Evolutionary conservation across 306 rosid species (phyloP), one percentile per base, ranked within the genome.

Genomic region (Lathyrus tuberosus): DNA sequence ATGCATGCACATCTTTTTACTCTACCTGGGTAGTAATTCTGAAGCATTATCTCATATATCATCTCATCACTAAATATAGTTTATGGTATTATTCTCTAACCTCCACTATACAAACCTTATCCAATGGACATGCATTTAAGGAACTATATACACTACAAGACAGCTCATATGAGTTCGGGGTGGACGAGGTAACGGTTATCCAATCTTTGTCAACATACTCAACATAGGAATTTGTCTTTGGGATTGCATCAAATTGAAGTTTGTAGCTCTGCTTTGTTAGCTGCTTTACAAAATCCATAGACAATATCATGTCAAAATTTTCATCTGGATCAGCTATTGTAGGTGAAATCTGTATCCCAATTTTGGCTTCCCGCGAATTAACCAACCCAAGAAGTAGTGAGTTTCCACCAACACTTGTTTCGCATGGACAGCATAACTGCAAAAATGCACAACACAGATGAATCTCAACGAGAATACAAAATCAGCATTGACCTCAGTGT

Each of bases 151-250:
- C 81, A 12, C 90, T 76, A 79, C 90, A 81, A 76, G 81, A 74
- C 15, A 94, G 76, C 63, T 88, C 92, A 64, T 28, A 84, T 38
- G 98, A 94, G 81, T 90, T 90, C 4, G 89, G 85, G 26, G 58
- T 70, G 74, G 90, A 67, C 16, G 97, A 84, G 30, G 79, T 75
- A 43, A 90, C 84, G 30, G 90, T 85, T 63, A 90, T 77, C 98
- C 95, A 94, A 18, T 94, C 95, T 66, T 94, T 85, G 31, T 79
- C 96, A 54, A 80, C 86, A 77, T 77, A 64, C 77, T 90, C 90
- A 41, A 88, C 88, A 65, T 70, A 78, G 11, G 84, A 69, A 83
- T 79, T 82, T 75, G 85, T 81, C 84, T 78, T 87, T 31, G 86
- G 86, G 24, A 40, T 73, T 8, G 83, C 89, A 69, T 71, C 70